Evolutionary conservation across 2,329 filamentous ascomycete genomes (phyloP), one percentile per base, ranked within the genome.

Genomic region (Fusarium sp.): DNA sequence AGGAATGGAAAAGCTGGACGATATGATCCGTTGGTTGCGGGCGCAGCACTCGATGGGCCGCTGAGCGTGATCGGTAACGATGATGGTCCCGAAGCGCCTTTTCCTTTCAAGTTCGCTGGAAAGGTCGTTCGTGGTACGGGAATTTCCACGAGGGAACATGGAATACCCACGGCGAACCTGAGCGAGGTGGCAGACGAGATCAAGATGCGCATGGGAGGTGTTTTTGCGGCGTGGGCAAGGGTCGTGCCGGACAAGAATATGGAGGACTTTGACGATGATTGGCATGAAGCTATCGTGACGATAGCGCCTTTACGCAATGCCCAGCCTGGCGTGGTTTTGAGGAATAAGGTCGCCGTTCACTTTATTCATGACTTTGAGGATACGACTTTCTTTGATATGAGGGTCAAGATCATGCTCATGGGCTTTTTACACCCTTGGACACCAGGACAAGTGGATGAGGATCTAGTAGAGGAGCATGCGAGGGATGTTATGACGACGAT

Each of bases 141-240:
- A 0, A 71, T 77, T 38, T 80, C 81, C 15, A 73, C 72, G 5
- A 66, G 72, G 13, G 77, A 83, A 38, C 77, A 84, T 7, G 84
- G 83, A 0, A 79, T 85, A 3, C 86, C 88, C 0, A 88, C 85
- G 1, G 84, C 88, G 1, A 88, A 85, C 61, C 76, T 92, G 3
- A 71, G 72, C 0, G 83, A 81, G 11, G 80, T 91, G 1, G 80
- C 87, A 0, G 84, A 85, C 26, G 82, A 86, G 34, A 75, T 91
- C 40, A 80, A 83, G 22, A 78, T 86, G 65, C 83, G 85, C 5
- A 81, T 92, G 50, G 79, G 81, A 14, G 91, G 90, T 0, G 83
- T 90, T 8, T 92, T 90, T 71, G 88, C 90, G 39, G 89, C 88
- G 5, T 92, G 90, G 90, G 86, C 84, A 0, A 78, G 84, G 1